These are phyloP conservation scores for Colletotrichum scovillei DNA, from an alignment of 2,329 filamentous ascomycete species.

Conservation along the genomic window DNA sequence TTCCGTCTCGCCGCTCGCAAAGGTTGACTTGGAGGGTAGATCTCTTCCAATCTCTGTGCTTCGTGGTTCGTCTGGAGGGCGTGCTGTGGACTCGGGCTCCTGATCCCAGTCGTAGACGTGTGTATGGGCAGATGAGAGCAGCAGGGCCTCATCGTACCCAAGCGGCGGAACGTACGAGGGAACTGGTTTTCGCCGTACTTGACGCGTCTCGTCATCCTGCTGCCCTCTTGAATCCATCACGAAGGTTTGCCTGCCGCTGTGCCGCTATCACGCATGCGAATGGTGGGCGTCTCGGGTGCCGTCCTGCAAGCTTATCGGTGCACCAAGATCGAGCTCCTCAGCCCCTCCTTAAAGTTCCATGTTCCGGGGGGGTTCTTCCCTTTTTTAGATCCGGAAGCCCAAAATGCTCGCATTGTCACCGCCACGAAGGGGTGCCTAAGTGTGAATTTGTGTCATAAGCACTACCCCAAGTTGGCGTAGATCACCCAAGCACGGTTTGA, in stretches of 20 bases:
- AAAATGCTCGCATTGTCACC: not conserved
- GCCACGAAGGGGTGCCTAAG: not conserved
- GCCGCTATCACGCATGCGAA: not conserved
- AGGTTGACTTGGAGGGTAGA: not conserved
- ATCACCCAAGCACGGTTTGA: not conserved
- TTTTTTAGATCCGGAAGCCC: not conserved
- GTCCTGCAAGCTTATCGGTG: not conserved
- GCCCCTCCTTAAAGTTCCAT: not conserved
- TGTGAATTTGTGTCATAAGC: not conserved
- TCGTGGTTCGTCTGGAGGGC: not conserved
- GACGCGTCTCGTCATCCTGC: not conserved
- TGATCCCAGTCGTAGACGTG: not conserved
- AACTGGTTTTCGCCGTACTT: not conserved
- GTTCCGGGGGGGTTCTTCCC: not conserved
- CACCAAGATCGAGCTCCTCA: not conserved
- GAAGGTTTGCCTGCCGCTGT: not conserved
- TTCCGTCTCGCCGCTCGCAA: not conserved
- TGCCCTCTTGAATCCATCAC: slow-evolving; percentile 9
- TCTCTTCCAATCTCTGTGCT: not conserved
- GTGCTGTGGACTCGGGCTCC: not conserved
- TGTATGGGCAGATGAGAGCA: slow-evolving; percentile 16
- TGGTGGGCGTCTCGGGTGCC: not conserved
- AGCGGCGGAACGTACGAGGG: slow-evolving; percentile 12
- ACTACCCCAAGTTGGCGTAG: not conserved
- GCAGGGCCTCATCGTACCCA: slow-evolving; percentile 8